Percentiles rank a stretch among this genome's conserved stretches.
Evolutionary conservation across 345 rosid species (phyloP).

Genomic region (Pistacia vera): DNA sequence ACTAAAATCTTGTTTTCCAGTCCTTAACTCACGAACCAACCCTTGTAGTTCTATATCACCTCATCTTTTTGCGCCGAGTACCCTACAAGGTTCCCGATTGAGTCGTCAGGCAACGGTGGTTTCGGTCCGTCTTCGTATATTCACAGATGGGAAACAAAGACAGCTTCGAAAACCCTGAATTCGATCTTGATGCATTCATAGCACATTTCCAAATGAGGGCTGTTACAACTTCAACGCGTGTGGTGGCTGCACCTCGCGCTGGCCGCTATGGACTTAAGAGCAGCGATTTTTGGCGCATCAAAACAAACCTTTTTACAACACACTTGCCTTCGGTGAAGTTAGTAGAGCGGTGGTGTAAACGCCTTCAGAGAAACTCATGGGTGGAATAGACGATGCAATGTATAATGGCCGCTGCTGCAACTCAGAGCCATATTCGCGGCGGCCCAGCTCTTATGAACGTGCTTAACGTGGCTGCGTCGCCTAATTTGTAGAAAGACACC

Average conservation of each 20-base stretch:
- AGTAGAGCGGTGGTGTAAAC: background rate
- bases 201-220: constrained; percentile 35
- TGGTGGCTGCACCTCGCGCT: constrained; percentile 20
- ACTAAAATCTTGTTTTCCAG: constrained; percentile 10
- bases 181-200: constrained; percentile 9
- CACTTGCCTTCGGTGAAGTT: background rate
- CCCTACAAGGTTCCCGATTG: constrained; percentile 17
- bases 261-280: constrained; percentile 26
- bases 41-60: constrained; percentile 13
- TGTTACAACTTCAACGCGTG: constrained; percentile 37
- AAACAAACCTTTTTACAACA: constrained; percentile 14
- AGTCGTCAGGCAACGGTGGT: constrained; percentile 16
- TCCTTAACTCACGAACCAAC: constrained; percentile 28
- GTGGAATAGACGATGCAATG: background rate
- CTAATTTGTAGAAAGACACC: constrained; percentile 17
- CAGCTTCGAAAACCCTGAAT: background rate
- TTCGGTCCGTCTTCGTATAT: constrained; percentile 6
- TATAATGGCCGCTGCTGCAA: background rate
- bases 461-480: constrained; percentile 19
- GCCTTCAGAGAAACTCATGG: background rate
- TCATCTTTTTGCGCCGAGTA: background rate
- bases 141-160: constrained; percentile 4
- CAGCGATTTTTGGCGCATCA: constrained; percentile 23
- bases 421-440: background rate
- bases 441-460: constrained; percentile 32